Evolutionary conservation across 2,329 filamentous ascomycete species (phyloP), one percentile per base, ranked within the genome.

Genomic region (Aureobasidium namibiae): DNA sequence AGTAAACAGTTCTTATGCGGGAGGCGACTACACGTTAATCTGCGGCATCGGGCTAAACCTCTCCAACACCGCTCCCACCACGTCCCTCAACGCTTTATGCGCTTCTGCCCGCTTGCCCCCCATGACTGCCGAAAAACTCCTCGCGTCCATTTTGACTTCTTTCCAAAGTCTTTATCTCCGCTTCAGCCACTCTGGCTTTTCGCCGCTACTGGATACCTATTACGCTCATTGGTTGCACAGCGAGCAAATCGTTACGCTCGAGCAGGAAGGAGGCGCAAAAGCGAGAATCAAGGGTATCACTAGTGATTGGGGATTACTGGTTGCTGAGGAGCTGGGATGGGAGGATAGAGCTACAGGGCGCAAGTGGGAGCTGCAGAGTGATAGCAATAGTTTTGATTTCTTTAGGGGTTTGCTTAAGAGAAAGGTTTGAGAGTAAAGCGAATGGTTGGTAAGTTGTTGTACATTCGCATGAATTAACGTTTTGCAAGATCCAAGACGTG

Each of bases 361-460:
- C 73, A 78, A 87, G 52, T 92, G 88, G 82, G 84, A 87, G 66
- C 74, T 99, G 74, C 92, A 96, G 77, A 96, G 91, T 72, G 94
- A 99, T 72, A 90, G 92, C 70, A 99, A 99, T 69, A 96, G 92
- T 72, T 99, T 99, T 76, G 94, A 99, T 74, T 99, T 96, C 72
- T 95, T 96, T 76, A 89, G 83, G 69, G 94, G 94, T 0, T 69
- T 99, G 67, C 77, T 99, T 21, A 90, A 84, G 76, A 82, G 87
- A 67, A 97, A 95, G 78, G 26, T 18, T 45, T 56, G n/a, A n/a
- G n/a, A n/a, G n/a, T n/a, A n/a, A n/a, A n/a, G n/a, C n/a, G n/a
- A n/a, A n/a, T n/a, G n/a, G n/a, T n/a, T n/a, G n/a, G n/a, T n/a
- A n/a, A n/a, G n/a, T n/a, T n/a, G n/a, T n/a, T n/a, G n/a, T n/a